Percentiles rank a stretch among this genome's conserved stretches.
phyloP scores from a whole-genome alignment of 495 filamentous ascomycete genomes.

The Xylaria sp. region DNA sequence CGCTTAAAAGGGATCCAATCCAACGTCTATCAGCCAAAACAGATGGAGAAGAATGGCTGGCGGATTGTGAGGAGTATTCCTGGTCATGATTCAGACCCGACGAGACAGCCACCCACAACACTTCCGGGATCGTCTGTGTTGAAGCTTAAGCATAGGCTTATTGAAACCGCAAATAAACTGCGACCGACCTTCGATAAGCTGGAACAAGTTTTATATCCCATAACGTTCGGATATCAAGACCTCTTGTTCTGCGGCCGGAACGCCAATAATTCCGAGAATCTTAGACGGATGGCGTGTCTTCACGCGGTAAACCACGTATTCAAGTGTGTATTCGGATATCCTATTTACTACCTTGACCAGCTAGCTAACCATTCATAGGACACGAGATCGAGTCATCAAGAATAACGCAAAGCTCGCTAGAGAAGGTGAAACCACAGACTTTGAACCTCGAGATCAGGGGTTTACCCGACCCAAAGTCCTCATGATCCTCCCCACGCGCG shows the following conservation, averaged over 20 bases:
- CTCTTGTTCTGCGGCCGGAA: conserved; percentile 77
- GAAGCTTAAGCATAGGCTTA: conserved; percentile 66
- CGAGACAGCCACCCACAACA: conserved; percentile 32
- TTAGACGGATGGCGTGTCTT: conserved; percentile 77
- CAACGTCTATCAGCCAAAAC: conserved; percentile 65
- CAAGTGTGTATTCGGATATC: conserved; percentile 58
- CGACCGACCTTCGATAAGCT: conserved; percentile 53
- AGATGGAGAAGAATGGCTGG: conserved; percentile 49
- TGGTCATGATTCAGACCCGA: conserved; percentile 32
- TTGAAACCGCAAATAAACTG: conserved; percentile 40
- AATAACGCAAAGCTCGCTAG: conserved; percentile 80
- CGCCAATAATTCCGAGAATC: conserved; percentile 63
- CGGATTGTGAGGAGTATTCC: conserved; percentile 50
- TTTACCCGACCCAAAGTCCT: conserved; percentile 95
- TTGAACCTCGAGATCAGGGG: conserved; percentile 90
- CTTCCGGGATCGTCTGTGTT: conserved; percentile 54
- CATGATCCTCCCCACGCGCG: conserved; percentile 84
- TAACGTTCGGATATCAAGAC: conserved; percentile 81
- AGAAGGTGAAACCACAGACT: conserved; percentile 59
- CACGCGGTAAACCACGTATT: conserved; percentile 91
- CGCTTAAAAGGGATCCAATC: conserved; percentile 60
- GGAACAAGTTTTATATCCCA: conserved; percentile 61
- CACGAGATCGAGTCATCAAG: conserved; percentile 88
- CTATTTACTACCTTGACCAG: background rate
- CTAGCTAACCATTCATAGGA: conserved; percentile 53